Base-by-base conservation (phyloP, 305 asterid species). In the Solanum hybrid region DNA sequence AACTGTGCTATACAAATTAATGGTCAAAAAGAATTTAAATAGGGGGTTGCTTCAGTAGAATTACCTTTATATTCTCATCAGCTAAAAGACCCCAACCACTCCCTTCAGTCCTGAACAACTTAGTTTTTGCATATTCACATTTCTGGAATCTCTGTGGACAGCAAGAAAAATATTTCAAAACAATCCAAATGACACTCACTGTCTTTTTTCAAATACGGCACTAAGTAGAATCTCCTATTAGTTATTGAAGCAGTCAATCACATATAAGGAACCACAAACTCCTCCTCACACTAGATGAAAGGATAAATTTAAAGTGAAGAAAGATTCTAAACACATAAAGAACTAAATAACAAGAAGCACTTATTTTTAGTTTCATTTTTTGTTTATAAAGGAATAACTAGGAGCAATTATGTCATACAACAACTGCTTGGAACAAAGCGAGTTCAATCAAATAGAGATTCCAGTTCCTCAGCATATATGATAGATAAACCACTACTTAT, bases 101-200 rank as follows among this genome's bases (percentile, higher is more conserved):
- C 88, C 98, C 98, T 91, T 94, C 97, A 88, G 98, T 97, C 93
- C 12, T 10, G 3, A 37, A 37, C 3, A 37, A 37, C 12, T 9
- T 9, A 37, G 12, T 37, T 37, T 37, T 37, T 37, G 41, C 12
- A 37, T 37, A 38, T 89, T 95, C 96, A 89, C 96, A 93, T 90
- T 93, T 95, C 93, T 96, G 97, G 92, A 97, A 96, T 94, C 94
- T 96, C 99, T 97, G 95, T 36, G n/a, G 88, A 92, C 88, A 91
- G 68, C 77, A 87, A 75, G 78, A 26, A 73, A 9, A 80, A 89
- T 45, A 79, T 88, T 88, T 68, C 29, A 79, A 89, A 89, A 88
- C 20, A 29, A 83, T 41, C 27, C 10, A 83, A 15, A 29, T 45
- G 87, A 45, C 27, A 81, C 34, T 37, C 36, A 41, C n/a, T 26